A percentile compares a stretch with the other conserved stretches of the same genome.
Evolutionary conservation across 208 protist genomes (phyloP).

Genomic region (Giardia muris): DNA sequence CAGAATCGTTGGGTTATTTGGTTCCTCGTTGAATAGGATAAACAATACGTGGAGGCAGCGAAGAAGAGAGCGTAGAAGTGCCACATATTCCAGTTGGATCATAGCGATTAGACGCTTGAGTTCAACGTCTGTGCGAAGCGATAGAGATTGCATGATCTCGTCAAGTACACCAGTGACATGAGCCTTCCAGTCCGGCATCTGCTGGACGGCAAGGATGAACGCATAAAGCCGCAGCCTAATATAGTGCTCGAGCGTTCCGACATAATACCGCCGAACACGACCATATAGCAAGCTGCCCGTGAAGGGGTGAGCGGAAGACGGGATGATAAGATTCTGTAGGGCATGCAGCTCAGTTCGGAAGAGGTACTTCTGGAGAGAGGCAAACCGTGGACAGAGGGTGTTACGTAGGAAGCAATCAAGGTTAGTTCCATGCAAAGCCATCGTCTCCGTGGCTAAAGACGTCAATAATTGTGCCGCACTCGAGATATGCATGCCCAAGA

Average conservation of each 20-base stretch:
- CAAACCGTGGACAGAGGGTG: background rate
- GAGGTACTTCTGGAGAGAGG: background rate
- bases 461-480: background rate
- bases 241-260: background rate
- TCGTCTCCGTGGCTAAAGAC: background rate
- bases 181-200: too few relatives aligned
- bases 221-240: background rate
- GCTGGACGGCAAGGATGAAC: too few relatives aligned
- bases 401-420: background rate
- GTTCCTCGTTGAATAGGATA: background rate
- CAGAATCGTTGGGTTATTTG: background rate
- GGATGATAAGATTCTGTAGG: background rate
- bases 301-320: background rate
- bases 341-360: background rate
- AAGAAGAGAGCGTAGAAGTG: background rate
- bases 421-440: background rate
- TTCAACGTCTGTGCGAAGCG: background rate
- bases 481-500: background rate
- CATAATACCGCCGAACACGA: background rate
- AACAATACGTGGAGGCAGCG: background rate
- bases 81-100: background rate
- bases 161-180: background rate
- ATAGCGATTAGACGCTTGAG: background rate
- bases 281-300: background rate
- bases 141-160: background rate